phyloP scores from a whole-genome alignment of 1,139 yeast species.

The Debaryomycetaceae sp. region DNA sequence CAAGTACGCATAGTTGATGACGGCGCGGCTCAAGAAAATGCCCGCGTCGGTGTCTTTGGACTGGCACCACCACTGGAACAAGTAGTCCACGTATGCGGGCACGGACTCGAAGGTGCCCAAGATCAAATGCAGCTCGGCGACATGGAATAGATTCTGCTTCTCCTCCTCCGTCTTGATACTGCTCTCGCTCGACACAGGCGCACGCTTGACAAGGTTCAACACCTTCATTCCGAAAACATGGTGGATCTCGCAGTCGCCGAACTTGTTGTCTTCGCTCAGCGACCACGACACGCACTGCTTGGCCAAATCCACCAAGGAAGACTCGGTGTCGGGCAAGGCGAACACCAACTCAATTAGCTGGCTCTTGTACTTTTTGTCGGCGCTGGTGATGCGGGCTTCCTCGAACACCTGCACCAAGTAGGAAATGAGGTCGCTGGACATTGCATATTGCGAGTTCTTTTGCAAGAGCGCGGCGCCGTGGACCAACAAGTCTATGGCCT shows the following conservation, averaged over 20 bases:
- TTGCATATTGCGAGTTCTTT: constrained; percentile 62
- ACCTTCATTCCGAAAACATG: constrained; percentile 64
- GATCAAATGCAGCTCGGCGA: constrained; percentile 48
- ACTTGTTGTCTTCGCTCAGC: constrained; percentile 31
- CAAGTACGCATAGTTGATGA: constrained; percentile 58
- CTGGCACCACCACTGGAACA: constrained; percentile 48
- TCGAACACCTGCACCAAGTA: constrained; percentile 64
- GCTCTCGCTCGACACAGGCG: constrained; percentile 1
- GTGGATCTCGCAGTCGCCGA: constrained; percentile 71
- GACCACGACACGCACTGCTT: constrained; percentile 63
- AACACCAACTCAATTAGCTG: constrained; percentile 30
- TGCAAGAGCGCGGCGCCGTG: constrained; percentile 62
- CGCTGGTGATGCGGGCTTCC: constrained; percentile 27
- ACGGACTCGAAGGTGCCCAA: constrained; percentile 59
- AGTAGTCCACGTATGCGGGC: constrained; percentile 38
- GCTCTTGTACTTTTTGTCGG: constrained; percentile 21
- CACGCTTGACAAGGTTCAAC: constrained; percentile 20
- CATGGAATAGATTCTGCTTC: constrained; percentile 24
- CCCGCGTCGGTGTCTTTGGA: constrained; percentile 35
- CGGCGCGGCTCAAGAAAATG: constrained; percentile 47
- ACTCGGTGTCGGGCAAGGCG: constrained; percentile 52
- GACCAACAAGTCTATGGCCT: constrained; percentile 64
- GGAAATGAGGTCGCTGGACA: constrained; percentile 67
- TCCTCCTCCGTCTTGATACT: constrained; percentile 16
- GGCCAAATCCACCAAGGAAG: constrained; percentile 55